These are phyloP conservation scores for Misopates orontium DNA, from an alignment of 257 asterid species.

Conservation along the genomic window DNA sequence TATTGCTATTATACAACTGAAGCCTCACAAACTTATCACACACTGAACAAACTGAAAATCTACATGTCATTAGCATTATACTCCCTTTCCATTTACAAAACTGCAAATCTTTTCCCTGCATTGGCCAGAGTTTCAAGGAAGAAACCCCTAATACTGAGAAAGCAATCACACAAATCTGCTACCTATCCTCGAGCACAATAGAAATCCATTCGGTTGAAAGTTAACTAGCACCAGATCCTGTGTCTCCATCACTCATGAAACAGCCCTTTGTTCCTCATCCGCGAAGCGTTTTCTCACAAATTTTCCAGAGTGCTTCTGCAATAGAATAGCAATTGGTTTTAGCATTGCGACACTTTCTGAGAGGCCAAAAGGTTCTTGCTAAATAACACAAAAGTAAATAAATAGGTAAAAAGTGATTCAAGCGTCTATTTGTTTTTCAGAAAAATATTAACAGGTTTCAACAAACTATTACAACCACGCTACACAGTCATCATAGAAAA, in stretches of 20 bases:
- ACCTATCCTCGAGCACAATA: constrained; percentile 20
- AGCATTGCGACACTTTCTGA: constrained; percentile 12
- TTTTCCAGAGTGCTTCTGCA: constrained; percentile 50
- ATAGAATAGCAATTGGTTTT: constrained; percentile 12
- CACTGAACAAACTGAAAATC: background rate
- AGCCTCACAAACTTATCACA: constrained; percentile 24
- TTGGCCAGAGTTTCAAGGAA: constrained; percentile 17
- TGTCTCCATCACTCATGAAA: constrained; percentile 39
- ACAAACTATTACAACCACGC: no score
- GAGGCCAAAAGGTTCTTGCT: constrained; percentile 1
- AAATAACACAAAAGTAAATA: background rate
- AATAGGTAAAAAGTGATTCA: background rate
- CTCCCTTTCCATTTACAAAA: constrained; percentile 13
- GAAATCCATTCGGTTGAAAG: constrained; percentile 5
- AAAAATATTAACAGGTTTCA: no score
- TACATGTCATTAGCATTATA: constrained; percentile 20
- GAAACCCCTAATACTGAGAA: constrained; percentile 1
- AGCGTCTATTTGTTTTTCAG: no score
- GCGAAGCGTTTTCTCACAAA: constrained; percentile 20
- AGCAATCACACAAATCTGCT: constrained; percentile 5
- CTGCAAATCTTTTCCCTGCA: constrained; percentile 12
- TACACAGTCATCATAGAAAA: no score
- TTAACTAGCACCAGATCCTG: constrained; percentile 21
- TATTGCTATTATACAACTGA: constrained; percentile 18
- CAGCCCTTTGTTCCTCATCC: constrained; percentile 42